Conservation (phyloP, 768 basidiomycete genomes). For the Podaxis sp. region DNA sequence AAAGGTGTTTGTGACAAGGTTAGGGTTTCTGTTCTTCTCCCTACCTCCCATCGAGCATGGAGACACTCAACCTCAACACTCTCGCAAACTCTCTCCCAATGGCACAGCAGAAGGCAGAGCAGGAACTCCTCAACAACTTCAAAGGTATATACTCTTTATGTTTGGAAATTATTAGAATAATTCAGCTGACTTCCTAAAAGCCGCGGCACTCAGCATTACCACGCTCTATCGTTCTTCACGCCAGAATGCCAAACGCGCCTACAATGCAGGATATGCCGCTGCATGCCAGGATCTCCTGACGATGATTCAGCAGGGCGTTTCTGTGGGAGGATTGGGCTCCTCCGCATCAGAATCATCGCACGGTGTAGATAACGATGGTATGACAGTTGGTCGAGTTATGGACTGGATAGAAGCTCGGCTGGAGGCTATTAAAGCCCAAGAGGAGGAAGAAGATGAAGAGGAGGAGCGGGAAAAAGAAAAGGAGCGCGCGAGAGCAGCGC, state of each 20-base stretch:
- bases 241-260: slow-evolving; percentile 74
- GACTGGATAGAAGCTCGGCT: slow-evolving; percentile 83
- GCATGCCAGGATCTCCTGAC: slow-evolving; percentile 79
- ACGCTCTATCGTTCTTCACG: slow-evolving; percentile 81
- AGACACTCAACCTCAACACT: slow-evolving; percentile 77
- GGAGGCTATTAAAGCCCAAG: slow-evolving; percentile 69
- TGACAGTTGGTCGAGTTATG: slow-evolving; percentile 79
- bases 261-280: slow-evolving; percentile 76
- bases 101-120: slow-evolving; percentile 76
- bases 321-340: slow-evolving; percentile 48
- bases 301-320: slow-evolving; percentile 84
- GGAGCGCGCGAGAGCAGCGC: slow-evolving; percentile 34
- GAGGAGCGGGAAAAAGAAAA: slow-evolving; percentile 63
- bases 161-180: slow-evolving; percentile 1
- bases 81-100: slow-evolving; percentile 73
- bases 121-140: slow-evolving; percentile 78
- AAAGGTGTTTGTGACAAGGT: not conserved
- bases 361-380: slow-evolving; percentile 51
- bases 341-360: slow-evolving; percentile 37
- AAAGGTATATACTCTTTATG: slow-evolving; percentile 51
- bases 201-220: slow-evolving; percentile 81
- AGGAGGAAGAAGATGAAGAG: slow-evolving; percentile 84
- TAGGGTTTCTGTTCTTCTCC: slow-evolving; percentile 4
- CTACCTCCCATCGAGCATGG: slow-evolving; percentile 39
- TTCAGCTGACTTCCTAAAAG: slow-evolving; percentile 33